Conservation (phyloP, 495 filamentous ascomycete species). For the Penicillium psychrofluorescens region DNA sequence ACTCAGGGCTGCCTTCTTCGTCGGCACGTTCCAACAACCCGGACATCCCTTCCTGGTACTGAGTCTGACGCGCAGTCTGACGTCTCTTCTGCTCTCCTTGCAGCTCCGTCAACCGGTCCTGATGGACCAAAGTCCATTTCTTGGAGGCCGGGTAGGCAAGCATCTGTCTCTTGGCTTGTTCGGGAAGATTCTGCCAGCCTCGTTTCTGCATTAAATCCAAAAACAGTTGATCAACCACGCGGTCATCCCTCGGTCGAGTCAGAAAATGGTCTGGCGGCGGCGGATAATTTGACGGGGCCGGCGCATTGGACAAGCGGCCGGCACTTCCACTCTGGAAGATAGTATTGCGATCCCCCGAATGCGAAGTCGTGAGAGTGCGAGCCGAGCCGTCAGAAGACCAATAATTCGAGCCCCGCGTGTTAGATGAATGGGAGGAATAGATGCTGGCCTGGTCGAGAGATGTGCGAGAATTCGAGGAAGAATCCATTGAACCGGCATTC, state of each 20-base stretch:
- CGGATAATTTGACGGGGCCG: constrained; percentile 37
- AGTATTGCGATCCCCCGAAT: constrained; percentile 32
- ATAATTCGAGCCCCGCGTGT: constrained; percentile 54
- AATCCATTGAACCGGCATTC: constrained; percentile 53
- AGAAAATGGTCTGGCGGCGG: constrained; percentile 50
- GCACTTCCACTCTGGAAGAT: constrained; percentile 18
- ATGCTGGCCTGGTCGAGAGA: constrained; percentile 65
- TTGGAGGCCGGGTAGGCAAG: constrained; percentile 84
- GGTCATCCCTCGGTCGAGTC: constrained; percentile 70
- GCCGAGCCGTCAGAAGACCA: constrained; percentile 60
- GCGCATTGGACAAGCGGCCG: constrained; percentile 29
- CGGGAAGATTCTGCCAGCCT: constrained; percentile 94
- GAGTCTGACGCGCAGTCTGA: constrained; percentile 58
- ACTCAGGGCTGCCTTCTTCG: constrained; percentile 94
- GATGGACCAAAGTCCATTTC: constrained; percentile 96
- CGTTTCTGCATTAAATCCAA: constrained; percentile 92
- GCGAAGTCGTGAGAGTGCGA: constrained; percentile 43
- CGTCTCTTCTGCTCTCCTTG: constrained; percentile 90
- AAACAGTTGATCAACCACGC: constrained; percentile 86
- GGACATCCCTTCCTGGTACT: constrained; percentile 55
- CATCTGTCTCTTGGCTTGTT: constrained; percentile 92
- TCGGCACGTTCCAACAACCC: constrained; percentile 66
- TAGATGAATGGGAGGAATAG: constrained; percentile 52
- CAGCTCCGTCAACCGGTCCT: constrained; percentile 87
- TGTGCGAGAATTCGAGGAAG: constrained; percentile 61